These are phyloP conservation scores for Wickerhamomyces ciferrii DNA, from an alignment of 805 yeast species.

Conservation along the genomic window DNA sequence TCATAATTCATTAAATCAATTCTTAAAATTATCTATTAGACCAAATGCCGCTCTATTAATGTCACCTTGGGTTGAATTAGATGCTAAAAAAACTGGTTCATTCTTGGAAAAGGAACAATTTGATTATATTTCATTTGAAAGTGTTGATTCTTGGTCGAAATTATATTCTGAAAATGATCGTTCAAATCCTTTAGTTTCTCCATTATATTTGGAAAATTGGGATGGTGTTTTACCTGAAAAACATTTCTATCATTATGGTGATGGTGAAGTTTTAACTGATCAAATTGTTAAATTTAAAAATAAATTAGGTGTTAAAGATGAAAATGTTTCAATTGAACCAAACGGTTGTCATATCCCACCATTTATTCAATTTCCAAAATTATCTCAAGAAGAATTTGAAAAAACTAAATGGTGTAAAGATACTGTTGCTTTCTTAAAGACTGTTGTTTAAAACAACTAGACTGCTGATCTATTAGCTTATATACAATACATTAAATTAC, in stretches of 20 bases:
- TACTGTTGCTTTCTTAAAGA: not conserved
- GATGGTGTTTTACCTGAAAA: not conserved
- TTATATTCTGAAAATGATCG: not conserved
- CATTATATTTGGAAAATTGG: not conserved
- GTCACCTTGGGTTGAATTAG: not conserved
- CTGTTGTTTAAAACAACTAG: not conserved
- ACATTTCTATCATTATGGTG: not conserved
- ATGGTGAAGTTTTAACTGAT: not conserved
- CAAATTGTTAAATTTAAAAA: not conserved
- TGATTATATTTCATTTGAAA: not conserved
- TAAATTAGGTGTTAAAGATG: not conserved
- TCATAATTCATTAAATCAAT: not conserved
- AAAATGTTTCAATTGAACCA: not conserved
- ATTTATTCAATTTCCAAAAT: not conserved
- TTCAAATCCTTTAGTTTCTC: not conserved
- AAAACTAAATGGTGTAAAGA: not conserved
- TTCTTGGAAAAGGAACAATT: not conserved
- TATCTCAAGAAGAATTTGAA: not conserved
- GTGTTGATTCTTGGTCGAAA: not conserved
- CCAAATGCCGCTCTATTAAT: not conserved
- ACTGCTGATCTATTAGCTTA: not conserved
- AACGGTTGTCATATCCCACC: not conserved
- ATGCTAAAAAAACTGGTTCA: not conserved
- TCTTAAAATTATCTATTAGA: not conserved
- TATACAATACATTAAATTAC: not conserved